Base-by-base conservation (phyloP, 1,139 yeast species). In the Yamadazyma pseudoaaseri region DNA sequence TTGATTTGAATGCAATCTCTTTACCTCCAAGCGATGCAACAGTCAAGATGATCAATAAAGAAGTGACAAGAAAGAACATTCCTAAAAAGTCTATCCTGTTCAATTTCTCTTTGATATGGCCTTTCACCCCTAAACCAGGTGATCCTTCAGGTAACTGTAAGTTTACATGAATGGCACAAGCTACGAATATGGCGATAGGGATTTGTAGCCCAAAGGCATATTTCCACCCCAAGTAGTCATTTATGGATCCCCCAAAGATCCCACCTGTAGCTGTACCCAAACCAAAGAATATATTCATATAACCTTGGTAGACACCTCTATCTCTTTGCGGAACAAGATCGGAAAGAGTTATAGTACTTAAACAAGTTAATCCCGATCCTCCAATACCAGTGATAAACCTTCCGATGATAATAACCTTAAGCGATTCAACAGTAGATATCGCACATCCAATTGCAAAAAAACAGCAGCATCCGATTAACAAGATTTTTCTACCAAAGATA, bases 211-310 rank as follows among this genome's bases (percentile, higher is more conserved):
- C 53, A 45, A 75, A 75, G 1, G 73, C 77, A 51, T 71, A 73
- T 51, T 87, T 73, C 97, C 97, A 89, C 21, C 95, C 95, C 44
- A 79, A 69, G n/a, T 58, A 51, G 37, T 80, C 86, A 15, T 90
- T 75, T 20, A 86, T 61, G 25, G 79, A 50, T 8, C 95, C 95
- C 25, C 96, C 80, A 16, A 75, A 42, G 12, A 72, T 54, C 5
- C 79, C 80, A n/a, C 81, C 80, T 4, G 73, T 62, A 3, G 79
- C 78, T 16, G 79, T 66, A 20, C 81, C 81, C 22, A 70, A 47
- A 7, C 73, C 70, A 36, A 59, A 75, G 30, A 65, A 72, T 14
- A 74, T 59, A 42, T 75, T 75, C 3, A 70, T 73, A 40, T 72
- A 51, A 0, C 80, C 81, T 49, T 75, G 80, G 47, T 60, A 74